phyloP scores from a whole-genome alignment of 1,284 basidiomycete species.

The Trametes polyzona region DNA sequence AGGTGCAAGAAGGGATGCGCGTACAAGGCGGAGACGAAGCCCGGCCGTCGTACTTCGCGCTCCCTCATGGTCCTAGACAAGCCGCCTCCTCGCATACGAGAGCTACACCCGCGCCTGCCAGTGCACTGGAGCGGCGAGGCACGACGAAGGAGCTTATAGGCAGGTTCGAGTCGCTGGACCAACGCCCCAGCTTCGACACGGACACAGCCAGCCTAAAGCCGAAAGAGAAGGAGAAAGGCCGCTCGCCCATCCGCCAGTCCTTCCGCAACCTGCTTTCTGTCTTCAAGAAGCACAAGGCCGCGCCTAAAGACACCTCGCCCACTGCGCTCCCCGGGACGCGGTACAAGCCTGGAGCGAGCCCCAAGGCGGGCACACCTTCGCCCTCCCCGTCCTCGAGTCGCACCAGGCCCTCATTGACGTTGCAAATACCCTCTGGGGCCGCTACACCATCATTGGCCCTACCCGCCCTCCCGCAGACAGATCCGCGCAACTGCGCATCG shows the following conservation, averaged over 20 bases:
- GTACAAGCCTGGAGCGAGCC: neutral
- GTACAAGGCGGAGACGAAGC: neutral
- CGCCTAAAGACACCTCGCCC: constrained; percentile 31
- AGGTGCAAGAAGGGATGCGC: neutral
- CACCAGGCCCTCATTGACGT: constrained; percentile 6
- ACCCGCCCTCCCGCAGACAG: neutral
- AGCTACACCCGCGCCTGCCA: constrained; percentile 10
- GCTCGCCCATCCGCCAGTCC: constrained; percentile 67
- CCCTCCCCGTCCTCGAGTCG: neutral
- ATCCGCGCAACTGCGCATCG: constrained; percentile 33
- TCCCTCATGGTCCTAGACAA: constrained; percentile 16
- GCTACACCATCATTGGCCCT: neutral
- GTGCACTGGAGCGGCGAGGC: constrained; percentile 24
- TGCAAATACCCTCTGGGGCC: constrained; percentile 16
- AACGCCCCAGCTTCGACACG: neutral
- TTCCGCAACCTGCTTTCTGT: constrained; percentile 67
- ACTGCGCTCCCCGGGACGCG: neutral
- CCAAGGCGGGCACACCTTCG: neutral
- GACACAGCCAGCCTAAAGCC: neutral
- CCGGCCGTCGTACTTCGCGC: constrained; percentile 37
- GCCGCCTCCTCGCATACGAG: too few species aligned
- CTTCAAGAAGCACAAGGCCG: constrained; percentile 57
- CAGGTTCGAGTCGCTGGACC: constrained; percentile 37
- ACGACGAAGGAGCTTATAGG: constrained; percentile 44
- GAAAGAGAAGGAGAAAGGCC: constrained; percentile 32